Evolutionary conservation across 768 basidiomycete species (phyloP).

Genomic region (Suillus alpinus): DNA sequence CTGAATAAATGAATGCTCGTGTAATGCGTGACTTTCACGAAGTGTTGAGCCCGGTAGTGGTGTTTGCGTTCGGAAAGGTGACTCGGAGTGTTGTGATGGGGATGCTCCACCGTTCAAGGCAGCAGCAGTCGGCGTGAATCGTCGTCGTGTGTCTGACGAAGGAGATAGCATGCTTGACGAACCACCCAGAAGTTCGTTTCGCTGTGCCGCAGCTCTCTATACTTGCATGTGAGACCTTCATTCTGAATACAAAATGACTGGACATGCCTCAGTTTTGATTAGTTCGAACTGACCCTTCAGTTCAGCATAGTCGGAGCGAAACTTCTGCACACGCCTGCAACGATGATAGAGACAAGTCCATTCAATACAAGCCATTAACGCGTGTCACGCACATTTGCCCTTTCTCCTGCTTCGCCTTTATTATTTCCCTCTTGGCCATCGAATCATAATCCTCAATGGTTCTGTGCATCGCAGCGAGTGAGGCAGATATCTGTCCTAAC

Average conservation of each 20-base stretch:
- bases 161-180: constrained; percentile 35
- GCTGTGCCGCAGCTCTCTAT: constrained; percentile 58
- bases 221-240: not conserved
- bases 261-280: constrained; percentile 55
- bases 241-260: not conserved
- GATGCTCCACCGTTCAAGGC: constrained; percentile 35
- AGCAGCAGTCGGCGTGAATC: constrained; percentile 43
- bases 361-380: constrained; percentile 1
- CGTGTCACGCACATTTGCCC: constrained; percentile 68
- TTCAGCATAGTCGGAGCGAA: constrained; percentile 82
- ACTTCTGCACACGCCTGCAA: constrained; percentile 86
- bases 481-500: constrained; percentile 97
- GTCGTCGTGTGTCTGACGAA: constrained; percentile 57
- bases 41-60: constrained; percentile 50
- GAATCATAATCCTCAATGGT: constrained; percentile 97
- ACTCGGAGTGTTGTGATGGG: constrained; percentile 74
- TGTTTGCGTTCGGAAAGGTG: constrained; percentile 72
- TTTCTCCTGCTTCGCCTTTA: constrained; percentile 95
- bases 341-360: constrained; percentile 3
- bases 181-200: constrained; percentile 61
- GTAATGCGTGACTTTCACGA: constrained; percentile 76
- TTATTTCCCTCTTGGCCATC: constrained; percentile 95
- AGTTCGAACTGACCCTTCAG: constrained; percentile 80
- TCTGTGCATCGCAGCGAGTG: constrained; percentile 88
- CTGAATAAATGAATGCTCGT: constrained; percentile 87